Evolutionary conservation across 129 eudicot species (phyloP).

Genomic region (Kitagawia praeruptora): DNA sequence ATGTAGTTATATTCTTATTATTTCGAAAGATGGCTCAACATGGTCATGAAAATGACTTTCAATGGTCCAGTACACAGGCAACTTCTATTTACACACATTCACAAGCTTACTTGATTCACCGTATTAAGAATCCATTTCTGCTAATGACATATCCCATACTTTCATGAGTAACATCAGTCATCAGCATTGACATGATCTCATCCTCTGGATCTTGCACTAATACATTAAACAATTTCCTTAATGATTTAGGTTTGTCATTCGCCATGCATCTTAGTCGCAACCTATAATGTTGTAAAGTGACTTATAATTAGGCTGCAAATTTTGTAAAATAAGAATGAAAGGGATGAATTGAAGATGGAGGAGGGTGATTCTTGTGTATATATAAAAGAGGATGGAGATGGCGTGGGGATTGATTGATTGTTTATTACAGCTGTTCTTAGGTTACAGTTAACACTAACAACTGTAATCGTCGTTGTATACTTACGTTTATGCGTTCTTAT

Average conservation of each 20-base stretch:
- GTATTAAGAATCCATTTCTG: conserved; percentile 20
- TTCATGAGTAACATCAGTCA: conserved; percentile 17
- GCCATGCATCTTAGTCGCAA: too few relatives aligned
- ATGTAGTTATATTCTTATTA: neutral
- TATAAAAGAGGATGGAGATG: too few relatives aligned
- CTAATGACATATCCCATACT: conserved; percentile 25
- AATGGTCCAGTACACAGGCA: neutral
- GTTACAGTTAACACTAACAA: too few relatives aligned
- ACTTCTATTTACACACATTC: conserved; percentile 7
- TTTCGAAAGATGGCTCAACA: neutral
- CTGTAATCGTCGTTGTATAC: too few relatives aligned
- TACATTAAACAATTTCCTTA: neutral
- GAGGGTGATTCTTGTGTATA: too few relatives aligned
- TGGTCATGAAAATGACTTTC: neutral
- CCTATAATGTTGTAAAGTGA: neutral
- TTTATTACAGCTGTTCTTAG: too few relatives aligned
- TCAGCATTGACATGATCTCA: conserved; percentile 6
- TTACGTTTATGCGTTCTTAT: too few relatives aligned
- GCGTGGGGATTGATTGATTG: too few relatives aligned
- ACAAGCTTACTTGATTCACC: conserved; percentile 27
- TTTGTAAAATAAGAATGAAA: too few relatives aligned
- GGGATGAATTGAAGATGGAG: too few relatives aligned
- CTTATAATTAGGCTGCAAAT: too few relatives aligned
- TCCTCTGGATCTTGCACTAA: conserved; percentile 2
- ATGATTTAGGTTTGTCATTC: neutral